phyloP scores from a whole-genome alignment of 805 yeast genomes.

The Zygoascus bituminiphila region DNA sequence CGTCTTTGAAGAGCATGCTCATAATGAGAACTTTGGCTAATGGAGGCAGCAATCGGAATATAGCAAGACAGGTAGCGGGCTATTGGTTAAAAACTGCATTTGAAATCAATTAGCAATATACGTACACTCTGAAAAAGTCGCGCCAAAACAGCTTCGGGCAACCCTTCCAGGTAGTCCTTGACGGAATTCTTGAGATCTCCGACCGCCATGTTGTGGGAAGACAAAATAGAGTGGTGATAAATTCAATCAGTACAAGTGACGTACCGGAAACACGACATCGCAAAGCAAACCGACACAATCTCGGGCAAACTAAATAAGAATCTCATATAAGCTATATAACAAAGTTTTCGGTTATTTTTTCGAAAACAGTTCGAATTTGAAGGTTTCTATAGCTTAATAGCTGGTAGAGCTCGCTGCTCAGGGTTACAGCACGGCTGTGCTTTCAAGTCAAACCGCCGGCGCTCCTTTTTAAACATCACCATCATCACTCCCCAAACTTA shows the following conservation, averaged over 20 bases:
- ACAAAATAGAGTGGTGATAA: not conserved
- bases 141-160: conserved; percentile 79
- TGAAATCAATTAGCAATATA: not conserved
- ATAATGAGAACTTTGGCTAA: conserved; percentile 82
- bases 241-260: not conserved
- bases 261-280: not conserved
- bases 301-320: no score
- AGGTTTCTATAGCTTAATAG: no score
- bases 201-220: not conserved
- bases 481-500: no score
- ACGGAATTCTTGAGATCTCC: conserved; percentile 56
- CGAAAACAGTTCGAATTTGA: no score
- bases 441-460: no score
- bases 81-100: conserved; percentile 13
- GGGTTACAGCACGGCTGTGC: no score
- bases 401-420: no score
- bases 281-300: not conserved
- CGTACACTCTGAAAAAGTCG: conserved; percentile 52
- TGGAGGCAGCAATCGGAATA: conserved; percentile 82
- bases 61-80: conserved; percentile 92
- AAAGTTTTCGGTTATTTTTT: no score
- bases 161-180: conserved; percentile 80
- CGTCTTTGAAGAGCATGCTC: conserved; percentile 77
- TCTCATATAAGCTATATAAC: no score
- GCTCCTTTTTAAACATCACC: no score